Base-by-base conservation (phyloP, 2,329 filamentous ascomycete species). In the Hymenoscyphus albidus region DNA sequence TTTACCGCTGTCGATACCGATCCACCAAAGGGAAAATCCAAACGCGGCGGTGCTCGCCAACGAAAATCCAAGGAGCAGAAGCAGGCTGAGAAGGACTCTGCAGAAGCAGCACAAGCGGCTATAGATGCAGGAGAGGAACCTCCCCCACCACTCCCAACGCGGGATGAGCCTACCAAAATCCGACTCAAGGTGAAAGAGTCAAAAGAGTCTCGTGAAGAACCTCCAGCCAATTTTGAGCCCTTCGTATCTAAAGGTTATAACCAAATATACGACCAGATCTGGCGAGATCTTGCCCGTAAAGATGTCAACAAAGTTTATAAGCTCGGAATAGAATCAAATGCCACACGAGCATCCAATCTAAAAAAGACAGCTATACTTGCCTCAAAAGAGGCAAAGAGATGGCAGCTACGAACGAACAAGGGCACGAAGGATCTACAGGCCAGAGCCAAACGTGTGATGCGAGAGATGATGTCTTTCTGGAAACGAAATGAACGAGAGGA, bases 401-500 rank as follows among this genome's bases (percentile, higher is more conserved):
- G 95, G 95, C 96, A 99, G 77, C 86, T 96, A 66, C 90, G 93
- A 54, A 99, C 95, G 62, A 99, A 99, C 82, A 98, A 99, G 83
- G 96, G 93, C 75, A 95, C 91, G 77, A 99, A 99, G 78, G 95
- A 99, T 77, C 91, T 96, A 3, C 95, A 98, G 76, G 95, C 95
- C 54, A 88, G 95, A 58, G 95, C 95, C 65, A 99, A 99, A 83
- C 90, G 95, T 70, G 94, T 94, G 65, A 99, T 99, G 95, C 88
- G 95, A 76, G 95, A 99, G 79, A 99, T 99, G 95, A 95, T 97
- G 85, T 88, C 91, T 64, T 99, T 98, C 84, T 99, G 95, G 95
- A 98, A 98, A 80, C 90, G 94, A 64, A 99, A 99, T 76, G 95
- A 99, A 78, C 90, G 94, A 62, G 95, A 99, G 76, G 95, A 99